phyloP scores from a whole-genome alignment of 345 rosid genomes.

The Cardamine resedifolia region DNA sequence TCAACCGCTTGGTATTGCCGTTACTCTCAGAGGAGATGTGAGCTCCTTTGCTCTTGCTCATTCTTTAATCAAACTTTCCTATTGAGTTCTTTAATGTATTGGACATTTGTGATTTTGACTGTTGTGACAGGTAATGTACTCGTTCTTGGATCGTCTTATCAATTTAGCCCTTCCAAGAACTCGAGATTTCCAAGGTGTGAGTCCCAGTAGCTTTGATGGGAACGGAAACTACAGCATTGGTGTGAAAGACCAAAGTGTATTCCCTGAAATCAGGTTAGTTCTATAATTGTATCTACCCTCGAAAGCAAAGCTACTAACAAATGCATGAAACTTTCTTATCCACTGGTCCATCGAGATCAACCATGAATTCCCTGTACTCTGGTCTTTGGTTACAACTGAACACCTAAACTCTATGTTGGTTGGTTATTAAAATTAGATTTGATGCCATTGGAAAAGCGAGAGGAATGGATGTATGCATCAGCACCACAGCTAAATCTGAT shows the following conservation, averaged over 20 bases:
- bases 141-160: constrained; percentile 88
- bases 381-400: neutral
- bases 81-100: neutral
- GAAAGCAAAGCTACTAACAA: neutral
- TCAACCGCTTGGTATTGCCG: constrained; percentile 85
- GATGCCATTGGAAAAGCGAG: constrained; percentile 67
- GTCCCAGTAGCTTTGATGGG: constrained; percentile 84
- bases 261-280: constrained; percentile 66
- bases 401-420: constrained; percentile 2
- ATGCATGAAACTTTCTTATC: no score
- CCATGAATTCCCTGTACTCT: neutral
- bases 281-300: neutral
- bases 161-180: constrained; percentile 92
- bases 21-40: constrained; percentile 88
- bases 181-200: constrained; percentile 91
- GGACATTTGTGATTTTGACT: constrained; percentile 7
- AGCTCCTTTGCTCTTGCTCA: constrained; percentile 31
- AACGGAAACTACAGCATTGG: constrained; percentile 93
- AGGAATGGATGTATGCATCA: constrained; percentile 95
- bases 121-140: constrained; percentile 69
- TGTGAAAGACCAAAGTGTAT: constrained; percentile 75
- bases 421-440: constrained; percentile 23
- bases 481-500: constrained; percentile 77
- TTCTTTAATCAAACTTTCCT: neutral
- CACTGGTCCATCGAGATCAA: neutral